Base-by-base conservation (phyloP, 2,329 filamentous ascomycete species). In the Blastomyces gilchristii region DNA sequence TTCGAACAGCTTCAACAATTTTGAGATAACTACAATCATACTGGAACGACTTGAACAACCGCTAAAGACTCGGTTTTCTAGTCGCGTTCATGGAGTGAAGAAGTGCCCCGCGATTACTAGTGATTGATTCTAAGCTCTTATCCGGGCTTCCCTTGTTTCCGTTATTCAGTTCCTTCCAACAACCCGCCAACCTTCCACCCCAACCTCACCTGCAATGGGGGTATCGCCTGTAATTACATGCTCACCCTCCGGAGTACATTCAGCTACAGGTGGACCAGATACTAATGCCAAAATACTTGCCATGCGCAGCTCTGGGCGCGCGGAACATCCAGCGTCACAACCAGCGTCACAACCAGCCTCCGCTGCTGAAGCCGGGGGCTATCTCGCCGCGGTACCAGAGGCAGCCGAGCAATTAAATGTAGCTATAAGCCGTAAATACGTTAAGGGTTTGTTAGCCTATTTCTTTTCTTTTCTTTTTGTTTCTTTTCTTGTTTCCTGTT, bases 401-500 rank as follows among this genome's bases (percentile, higher is more conserved):
- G 74, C 80, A 62, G 77, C 89, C n/a, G 89, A 93, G 76, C 87
- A 90, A 73, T 82, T 92, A 74, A 93, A 93, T 72, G 86, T 90
- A 64, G 85, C 88, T 60, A 88, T 91, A 71, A 91, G 91, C 75
- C 83, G 84, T 68, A 96, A 94, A 80, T 99, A 96, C 75, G 84
- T 94, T 68, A 96, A 95, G 80, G 90, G 89, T 41, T 73, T 66
- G 41, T 52, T n/a, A 34, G 31, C 31, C 31, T 8, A 34, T 34
- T 34, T 5, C 2, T 34, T 34, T 5, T 34, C 2, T 34, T 34
- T 8, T 34, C 31, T 6, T 22, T 22, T 22, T 22, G n/a, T 22
- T 22, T 22, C n/a, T 22, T 22, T 22, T 22, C n/a, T 22, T 22
- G n/a, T 61, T 54, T 16, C 39, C 37, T 61, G 56, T 60, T 31